Conservation (phyloP, 83 land plant species). For the Isoetes engelmannii region DNA sequence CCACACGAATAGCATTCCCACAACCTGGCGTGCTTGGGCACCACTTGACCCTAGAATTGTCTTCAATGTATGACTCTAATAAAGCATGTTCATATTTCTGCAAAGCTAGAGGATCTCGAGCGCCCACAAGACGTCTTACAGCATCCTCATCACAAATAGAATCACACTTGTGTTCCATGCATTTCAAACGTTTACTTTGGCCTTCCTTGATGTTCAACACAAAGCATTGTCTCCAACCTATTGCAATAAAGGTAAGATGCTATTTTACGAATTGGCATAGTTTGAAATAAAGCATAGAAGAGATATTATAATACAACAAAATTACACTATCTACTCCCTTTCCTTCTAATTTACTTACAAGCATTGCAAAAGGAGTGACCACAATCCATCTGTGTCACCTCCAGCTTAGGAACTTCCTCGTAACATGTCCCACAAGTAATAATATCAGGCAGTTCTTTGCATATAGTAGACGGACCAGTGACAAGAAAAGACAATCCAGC, state of each 20-base stretch:
- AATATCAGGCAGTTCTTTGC: constrained; percentile 9
- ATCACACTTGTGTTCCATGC: constrained; percentile 87
- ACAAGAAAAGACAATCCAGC: constrained; percentile 64
- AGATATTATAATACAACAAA: background rate
- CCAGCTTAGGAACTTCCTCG: constrained; percentile 44
- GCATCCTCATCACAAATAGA: constrained; percentile 86
- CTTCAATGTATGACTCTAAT: constrained; percentile 89
- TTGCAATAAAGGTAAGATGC: too few relatives aligned
- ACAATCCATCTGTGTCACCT: constrained; percentile 70
- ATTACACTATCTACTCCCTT: background rate
- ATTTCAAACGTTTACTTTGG: constrained; percentile 64
- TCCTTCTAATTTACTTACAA: constrained; percentile 40
- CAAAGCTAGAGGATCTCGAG: constrained; percentile 46
- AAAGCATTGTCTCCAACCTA: constrained; percentile 80
- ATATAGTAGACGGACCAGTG: constrained; percentile 8
- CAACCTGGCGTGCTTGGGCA: constrained; percentile 93
- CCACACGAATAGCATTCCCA: constrained; percentile 89
- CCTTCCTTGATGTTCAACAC: constrained; percentile 80
- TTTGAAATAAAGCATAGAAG: background rate
- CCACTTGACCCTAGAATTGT: constrained; percentile 91
- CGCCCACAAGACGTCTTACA: constrained; percentile 53
- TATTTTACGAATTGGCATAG: background rate
- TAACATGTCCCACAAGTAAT: constrained; percentile 61
- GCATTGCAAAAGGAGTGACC: constrained; percentile 80
- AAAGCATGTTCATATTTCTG: constrained; percentile 70